Base-by-base conservation (phyloP, 1,284 basidiomycete species). In the Pseudozyma sp. region DNA sequence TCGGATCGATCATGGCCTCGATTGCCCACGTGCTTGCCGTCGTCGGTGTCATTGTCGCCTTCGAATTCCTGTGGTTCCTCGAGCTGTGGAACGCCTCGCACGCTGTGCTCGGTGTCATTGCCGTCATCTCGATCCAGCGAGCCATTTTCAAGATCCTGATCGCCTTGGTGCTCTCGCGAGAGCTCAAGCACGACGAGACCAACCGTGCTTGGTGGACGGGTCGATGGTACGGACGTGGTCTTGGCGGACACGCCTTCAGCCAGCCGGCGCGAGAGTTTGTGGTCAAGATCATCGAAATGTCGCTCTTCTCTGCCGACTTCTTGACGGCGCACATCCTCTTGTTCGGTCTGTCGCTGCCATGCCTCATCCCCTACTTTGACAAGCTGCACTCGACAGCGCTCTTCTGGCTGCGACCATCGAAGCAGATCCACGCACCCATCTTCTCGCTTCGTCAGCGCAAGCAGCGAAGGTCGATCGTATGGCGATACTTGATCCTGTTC, bases 41-140 rank as follows among this genome's bases (percentile, higher is more conserved):
- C 51, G 54, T 79, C 29, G 82, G 82, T 66, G 73, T 84, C 33
- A 68, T 84, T 43, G 81, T 62, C 46, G 70, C 78, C 9, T 79
- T 80, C 19, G 42, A 62, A 52, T 82, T 78, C 35, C 71, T 95
- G 89, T 97, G 95, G 94, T 94, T 92, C 89, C 88, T 97, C 68
- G 95, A 97, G 85, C 87, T 90, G 16, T 99, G 95, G 95, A 89
- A 96, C 75, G 89, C 91, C 24, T 91, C 93, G 3, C 93, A 97
- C 85, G 94, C 94, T 17, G 93, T 86, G 19, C 75, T 86, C n/a
- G 85, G 84, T 16, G 57, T 85, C 54, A 84, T 85, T 58, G 85
- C 85, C 6, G 82, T 84, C 31, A 82, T 85, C 50, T 77, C 85
- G 10, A 80, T 84, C 57, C 82, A 84, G 73, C 80, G 82, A 31